Evolutionary conservation across 805 yeast species (phyloP), one percentile per base, ranked within the genome.

Genomic region (Hagleromyces aurorensis): DNA sequence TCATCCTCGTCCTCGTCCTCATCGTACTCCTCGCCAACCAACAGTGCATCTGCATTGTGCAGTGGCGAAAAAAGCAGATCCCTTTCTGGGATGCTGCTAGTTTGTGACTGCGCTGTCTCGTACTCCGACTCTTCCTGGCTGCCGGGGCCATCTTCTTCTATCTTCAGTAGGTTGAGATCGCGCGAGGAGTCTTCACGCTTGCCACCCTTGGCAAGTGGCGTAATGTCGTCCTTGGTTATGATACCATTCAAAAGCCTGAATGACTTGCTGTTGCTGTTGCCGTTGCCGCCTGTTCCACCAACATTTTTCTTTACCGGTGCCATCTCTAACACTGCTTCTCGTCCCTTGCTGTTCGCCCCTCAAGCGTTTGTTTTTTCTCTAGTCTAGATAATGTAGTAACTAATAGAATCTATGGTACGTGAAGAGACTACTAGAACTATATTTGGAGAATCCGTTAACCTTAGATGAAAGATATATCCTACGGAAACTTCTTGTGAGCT

Each of bases 1-100:
- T 44, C 49, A 20, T 40, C 42, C 18, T 38, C 45, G 19, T 48
- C 52, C 23, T 43, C 46, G 14, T 36, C 39, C n/a, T 33, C 40
- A 13, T 30, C 37, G 16, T 44, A 34, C 27, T 32, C 41, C 8
- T 37, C 43, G 23, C 39, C 43, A 12, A 20, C 34, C n/a, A n/a
- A n/a, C n/a, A n/a, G n/a, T n/a, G n/a, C n/a, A n/a, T n/a, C n/a
- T 5, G 40, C 36, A 21, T 31, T 30, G 19, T 32, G 19, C 25
- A 48, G 25, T n/a, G 55, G 55, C 8, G 55, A 50, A 27, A 50
- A 48, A 21, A 50, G 37, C 24, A 41, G 24, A 30, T 50, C 53
- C 16, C 19, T 24, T 31, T 33, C 17, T 30, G 23, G 16, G 24
- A 17, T 11, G 22, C 16, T 13, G 33, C 18, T 8, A 33, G 16